Conservation (phyloP, 345 rosid genomes). For the Arabidopsis suecica region DNA sequence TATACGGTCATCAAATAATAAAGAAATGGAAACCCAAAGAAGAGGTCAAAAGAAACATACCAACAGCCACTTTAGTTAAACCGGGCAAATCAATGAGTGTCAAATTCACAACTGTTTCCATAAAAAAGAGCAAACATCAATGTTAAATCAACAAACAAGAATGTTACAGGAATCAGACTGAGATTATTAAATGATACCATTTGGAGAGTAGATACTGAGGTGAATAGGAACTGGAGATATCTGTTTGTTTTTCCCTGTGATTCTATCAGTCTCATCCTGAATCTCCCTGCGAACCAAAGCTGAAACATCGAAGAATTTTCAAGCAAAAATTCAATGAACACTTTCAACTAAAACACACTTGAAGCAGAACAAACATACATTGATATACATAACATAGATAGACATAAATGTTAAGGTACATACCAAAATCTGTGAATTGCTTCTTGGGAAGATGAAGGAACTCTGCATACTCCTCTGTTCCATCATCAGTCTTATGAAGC, state of each 20-base stretch:
- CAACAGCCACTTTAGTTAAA: conserved; percentile 92
- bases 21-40: conserved; percentile 18
- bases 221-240: conserved; percentile 95
- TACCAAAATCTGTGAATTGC: conserved; percentile 74
- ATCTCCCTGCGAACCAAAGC: conserved; percentile 87
- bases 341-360: neutral
- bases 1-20: neutral
- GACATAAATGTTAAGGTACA: conserved; percentile 7
- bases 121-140: neutral
- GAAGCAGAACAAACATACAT: conserved; percentile 1
- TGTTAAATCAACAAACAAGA: neutral
- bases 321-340: neutral
- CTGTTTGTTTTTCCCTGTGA: conserved; percentile 86
- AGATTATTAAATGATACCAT: conserved; percentile 48
- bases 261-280: conserved; percentile 90
- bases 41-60: conserved; percentile 48
- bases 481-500: conserved; percentile 80
- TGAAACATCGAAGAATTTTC: conserved; percentile 41
- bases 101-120: conserved; percentile 86
- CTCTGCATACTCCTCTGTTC: conserved; percentile 81
- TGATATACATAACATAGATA: neutral
- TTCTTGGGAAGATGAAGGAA: conserved; percentile 81
- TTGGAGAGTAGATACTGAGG: conserved; percentile 89
- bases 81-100: conserved; percentile 95
- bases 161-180: neutral